A percentile compares a stretch with the other conserved stretches of the same genome.
Conservation (phyloP, 306 rosid species). For the Dalbergia cochinchinensis region DNA sequence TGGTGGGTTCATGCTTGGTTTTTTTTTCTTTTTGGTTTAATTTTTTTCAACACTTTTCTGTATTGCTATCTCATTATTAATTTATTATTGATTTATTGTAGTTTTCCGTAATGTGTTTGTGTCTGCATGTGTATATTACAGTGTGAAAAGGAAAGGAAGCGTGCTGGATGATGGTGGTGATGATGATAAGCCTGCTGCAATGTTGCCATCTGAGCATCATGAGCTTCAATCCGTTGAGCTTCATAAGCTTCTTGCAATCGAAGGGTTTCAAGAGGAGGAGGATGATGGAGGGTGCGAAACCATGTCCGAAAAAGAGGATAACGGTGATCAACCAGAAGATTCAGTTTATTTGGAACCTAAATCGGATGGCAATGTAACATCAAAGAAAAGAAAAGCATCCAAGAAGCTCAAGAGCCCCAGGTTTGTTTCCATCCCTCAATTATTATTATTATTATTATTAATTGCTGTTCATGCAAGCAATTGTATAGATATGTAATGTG, state of each 20-base stretch:
- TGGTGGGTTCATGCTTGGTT: constrained; percentile 58
- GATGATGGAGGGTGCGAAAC: constrained; percentile 50
- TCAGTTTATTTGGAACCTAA: constrained; percentile 43
- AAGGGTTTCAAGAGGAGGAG: constrained; percentile 59
- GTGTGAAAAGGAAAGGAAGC: constrained; percentile 72
- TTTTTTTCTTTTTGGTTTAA: too few species aligned
- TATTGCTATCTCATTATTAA: background rate
- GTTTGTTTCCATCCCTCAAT: constrained; percentile 51
- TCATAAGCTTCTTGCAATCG: constrained; percentile 67
- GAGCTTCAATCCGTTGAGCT: constrained; percentile 52
- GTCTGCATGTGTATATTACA: constrained; percentile 37
- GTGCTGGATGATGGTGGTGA: constrained; percentile 36
- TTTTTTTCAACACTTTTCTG: too few species aligned
- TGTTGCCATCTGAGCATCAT: constrained; percentile 28
- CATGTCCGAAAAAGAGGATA: constrained; percentile 46
- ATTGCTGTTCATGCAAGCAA: constrained; percentile 5
- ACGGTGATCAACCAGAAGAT: constrained; percentile 52
- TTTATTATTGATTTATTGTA: background rate
- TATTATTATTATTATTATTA: background rate
- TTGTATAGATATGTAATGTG: background rate
- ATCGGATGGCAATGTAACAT: constrained; percentile 41
- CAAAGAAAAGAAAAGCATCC: constrained; percentile 82
- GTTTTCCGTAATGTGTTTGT: constrained; percentile 3
- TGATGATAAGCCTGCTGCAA: constrained; percentile 44
- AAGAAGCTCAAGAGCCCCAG: constrained; percentile 65